Evolutionary conservation across 306 rosid species (phyloP).

Genomic region (Crataegus laevigata): DNA sequence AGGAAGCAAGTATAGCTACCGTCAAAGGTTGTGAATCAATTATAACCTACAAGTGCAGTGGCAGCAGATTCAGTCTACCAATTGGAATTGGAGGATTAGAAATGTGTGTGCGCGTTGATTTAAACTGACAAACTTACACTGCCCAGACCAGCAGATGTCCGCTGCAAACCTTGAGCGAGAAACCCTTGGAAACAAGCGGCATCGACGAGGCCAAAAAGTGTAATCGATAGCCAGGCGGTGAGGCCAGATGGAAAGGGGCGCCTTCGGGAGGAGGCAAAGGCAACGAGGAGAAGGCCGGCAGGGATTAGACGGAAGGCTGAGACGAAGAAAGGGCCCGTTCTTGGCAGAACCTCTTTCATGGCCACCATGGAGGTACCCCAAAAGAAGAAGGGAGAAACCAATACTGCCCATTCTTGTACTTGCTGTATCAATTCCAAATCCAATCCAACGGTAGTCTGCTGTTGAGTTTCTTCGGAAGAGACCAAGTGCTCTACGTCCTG

Average conservation of each 20-base stretch:
- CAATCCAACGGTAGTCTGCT: background rate
- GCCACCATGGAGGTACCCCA: slow-evolving; percentile 99
- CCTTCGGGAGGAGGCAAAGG: slow-evolving; percentile 62
- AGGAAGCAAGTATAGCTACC: slow-evolving; percentile 83
- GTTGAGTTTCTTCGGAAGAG: slow-evolving; percentile 3
- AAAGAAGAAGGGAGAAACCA: slow-evolving; percentile 92
- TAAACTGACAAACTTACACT: slow-evolving; percentile 48
- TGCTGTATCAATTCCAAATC: background rate
- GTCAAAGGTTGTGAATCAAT: slow-evolving; percentile 97
- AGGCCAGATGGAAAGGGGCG: slow-evolving; percentile 67
- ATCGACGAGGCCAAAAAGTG: slow-evolving; percentile 69
- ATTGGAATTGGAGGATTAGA: background rate
- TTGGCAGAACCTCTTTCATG: slow-evolving; percentile 87
- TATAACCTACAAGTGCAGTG: slow-evolving; percentile 56
- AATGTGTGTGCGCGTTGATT: background rate
- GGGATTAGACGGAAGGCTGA: slow-evolving; percentile 82
- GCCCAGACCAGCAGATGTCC: slow-evolving; percentile 93
- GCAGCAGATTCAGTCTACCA: background rate
- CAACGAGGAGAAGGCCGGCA: slow-evolving; percentile 79
- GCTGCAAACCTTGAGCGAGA: slow-evolving; percentile 77
- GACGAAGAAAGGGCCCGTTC: slow-evolving; percentile 71
- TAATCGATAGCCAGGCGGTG: slow-evolving; percentile 77
- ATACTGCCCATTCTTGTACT: slow-evolving; percentile 56
- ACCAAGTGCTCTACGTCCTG: slow-evolving; percentile 57
- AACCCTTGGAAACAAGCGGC: slow-evolving; percentile 97